A percentile compares a stretch with the other conserved stretches of the same genome.
Conservation (phyloP, 495 filamentous ascomycete genomes). For the Penicillium pancosmium region DNA sequence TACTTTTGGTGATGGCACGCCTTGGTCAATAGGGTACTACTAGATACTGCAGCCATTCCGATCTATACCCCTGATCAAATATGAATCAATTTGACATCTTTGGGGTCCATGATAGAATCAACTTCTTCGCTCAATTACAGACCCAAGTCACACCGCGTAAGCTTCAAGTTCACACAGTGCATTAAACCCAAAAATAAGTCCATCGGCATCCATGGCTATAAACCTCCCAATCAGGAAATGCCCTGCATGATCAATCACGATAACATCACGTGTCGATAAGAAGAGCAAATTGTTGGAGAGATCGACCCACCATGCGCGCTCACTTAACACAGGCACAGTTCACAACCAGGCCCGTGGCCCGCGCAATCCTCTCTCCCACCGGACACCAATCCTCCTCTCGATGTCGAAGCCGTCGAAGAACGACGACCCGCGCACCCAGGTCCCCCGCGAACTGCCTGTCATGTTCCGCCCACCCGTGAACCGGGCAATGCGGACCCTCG, state of each 20-base stretch:
- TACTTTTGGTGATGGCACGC: too few species aligned
- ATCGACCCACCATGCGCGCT: not conserved
- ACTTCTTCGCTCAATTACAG: not conserved
- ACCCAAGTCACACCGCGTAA: not conserved
- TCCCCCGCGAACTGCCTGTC: slow-evolving; percentile 34
- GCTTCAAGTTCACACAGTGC: not conserved
- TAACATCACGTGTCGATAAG: slow-evolving; percentile 6
- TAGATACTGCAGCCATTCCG: too few species aligned
- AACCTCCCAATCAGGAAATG: not conserved
- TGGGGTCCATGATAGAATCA: not conserved
- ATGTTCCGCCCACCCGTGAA: slow-evolving; percentile 85
- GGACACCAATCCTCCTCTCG: slow-evolving; percentile 16
- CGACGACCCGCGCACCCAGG: slow-evolving; percentile 22
- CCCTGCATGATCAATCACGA: not conserved
- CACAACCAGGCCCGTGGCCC: not conserved
- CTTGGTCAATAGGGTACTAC: too few species aligned
- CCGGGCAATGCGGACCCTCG: slow-evolving; percentile 75
- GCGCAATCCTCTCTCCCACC: not conserved
- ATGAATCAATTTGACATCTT: too few species aligned
- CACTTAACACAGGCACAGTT: not conserved
- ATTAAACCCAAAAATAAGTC: too few species aligned
- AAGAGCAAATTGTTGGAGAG: not conserved
- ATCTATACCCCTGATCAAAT: too few species aligned
- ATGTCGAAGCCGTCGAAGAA: slow-evolving; percentile 29
- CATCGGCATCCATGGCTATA: not conserved